Conservation (phyloP, 2,329 filamentous ascomycete genomes). For the Ceratocystis colombiana region DNA sequence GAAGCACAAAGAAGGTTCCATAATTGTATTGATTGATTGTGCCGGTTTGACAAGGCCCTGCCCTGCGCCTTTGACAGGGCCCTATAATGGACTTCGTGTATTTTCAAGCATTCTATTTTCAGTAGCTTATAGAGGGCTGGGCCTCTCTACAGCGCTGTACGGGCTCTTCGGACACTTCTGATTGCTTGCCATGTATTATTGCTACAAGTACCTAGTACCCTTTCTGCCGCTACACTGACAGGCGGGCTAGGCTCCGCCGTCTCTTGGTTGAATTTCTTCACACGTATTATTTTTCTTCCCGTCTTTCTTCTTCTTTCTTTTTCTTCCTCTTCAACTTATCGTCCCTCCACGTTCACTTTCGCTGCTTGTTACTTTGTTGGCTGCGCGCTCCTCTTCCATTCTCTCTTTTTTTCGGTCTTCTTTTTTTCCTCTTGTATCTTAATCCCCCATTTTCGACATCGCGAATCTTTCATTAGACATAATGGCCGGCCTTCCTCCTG, state of each 20-base stretch:
- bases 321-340: not conserved
- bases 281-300: not conserved
- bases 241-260: too few species aligned
- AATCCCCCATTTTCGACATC: conserved; percentile 3
- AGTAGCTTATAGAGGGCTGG: not conserved
- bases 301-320: not conserved
- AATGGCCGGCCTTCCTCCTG: conserved; percentile 27
- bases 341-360: not conserved
- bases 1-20: conserved; percentile 12
- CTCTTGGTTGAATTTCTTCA: not conserved
- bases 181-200: too few species aligned
- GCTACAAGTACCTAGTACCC: too few species aligned
- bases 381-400: not conserved
- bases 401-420: not conserved
- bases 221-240: too few species aligned
- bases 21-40: not conserved
- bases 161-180: not conserved
- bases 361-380: conserved; percentile 9
- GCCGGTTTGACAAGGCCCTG: not conserved
- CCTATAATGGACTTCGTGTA: too few species aligned
- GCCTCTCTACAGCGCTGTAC: not conserved
- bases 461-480: conserved; percentile 15
- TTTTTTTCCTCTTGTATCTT: not conserved
- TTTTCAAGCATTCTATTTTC: not conserved
- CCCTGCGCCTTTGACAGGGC: not conserved